Evolutionary conservation across 257 asterid genomes (phyloP).

Genomic region (Solanum piurae): DNA sequence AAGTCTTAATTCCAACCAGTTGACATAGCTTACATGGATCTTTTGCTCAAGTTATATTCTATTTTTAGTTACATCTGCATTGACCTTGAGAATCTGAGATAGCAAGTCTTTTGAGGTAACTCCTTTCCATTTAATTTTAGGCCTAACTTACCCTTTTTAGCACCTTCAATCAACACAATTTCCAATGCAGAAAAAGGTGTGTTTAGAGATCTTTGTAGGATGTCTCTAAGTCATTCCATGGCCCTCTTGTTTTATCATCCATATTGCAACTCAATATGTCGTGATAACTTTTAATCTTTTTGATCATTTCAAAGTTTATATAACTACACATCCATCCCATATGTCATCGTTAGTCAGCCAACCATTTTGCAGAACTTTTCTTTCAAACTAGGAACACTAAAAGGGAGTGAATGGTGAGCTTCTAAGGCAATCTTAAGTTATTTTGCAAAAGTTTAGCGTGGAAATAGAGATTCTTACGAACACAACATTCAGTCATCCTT

Average conservation of each 20-base stretch:
- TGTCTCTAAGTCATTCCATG: neutral
- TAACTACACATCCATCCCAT: neutral
- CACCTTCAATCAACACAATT: neutral
- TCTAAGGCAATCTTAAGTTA: neutral
- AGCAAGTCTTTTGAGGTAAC: neutral
- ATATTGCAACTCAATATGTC: neutral
- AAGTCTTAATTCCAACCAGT: neutral
- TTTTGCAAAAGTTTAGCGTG: neutral
- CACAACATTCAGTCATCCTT: neutral
- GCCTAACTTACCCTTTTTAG: neutral
- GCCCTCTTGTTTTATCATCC: neutral
- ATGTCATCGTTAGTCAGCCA: neutral
- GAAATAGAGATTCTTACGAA: neutral
- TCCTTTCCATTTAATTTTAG: neutral
- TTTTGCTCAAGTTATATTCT: neutral
- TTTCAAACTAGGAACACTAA: neutral
- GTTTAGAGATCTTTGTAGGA: neutral
- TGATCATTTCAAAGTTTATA: neutral
- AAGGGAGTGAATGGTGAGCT: neutral
- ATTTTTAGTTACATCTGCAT: neutral
- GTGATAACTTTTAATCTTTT: neutral
- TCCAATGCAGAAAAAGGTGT: neutral
- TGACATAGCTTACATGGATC: neutral
- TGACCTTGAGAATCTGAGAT: neutral
- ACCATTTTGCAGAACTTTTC: neutral